phyloP scores from a whole-genome alignment of 192 early-diverging fungal genomes.

The Umbelopsis vinacea region DNA sequence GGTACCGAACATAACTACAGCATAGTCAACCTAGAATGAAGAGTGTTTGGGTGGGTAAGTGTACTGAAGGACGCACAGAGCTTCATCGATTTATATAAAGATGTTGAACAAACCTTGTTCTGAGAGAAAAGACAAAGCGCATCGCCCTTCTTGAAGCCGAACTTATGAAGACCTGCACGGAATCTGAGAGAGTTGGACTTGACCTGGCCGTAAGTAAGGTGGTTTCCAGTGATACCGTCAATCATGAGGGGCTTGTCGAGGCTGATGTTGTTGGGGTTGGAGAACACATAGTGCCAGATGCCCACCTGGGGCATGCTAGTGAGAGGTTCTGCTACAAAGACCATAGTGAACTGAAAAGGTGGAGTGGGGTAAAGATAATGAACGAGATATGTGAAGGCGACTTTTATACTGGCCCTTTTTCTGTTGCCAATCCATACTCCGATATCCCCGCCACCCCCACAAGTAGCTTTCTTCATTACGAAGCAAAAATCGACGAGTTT shows the following conservation, averaged over 20 bases:
- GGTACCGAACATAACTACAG: conserved; percentile 63
- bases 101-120: conserved; percentile 58
- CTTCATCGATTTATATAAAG: background rate
- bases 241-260: conserved; percentile 46
- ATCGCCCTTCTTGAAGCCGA: conserved; percentile 70
- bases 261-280: conserved; percentile 41
- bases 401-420: background rate
- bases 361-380: background rate
- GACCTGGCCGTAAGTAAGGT: conserved; percentile 42
- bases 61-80: conserved; percentile 11
- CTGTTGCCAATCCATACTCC: background rate
- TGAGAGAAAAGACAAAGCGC: conserved; percentile 69
- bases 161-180: conserved; percentile 51
- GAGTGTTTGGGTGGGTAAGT: background rate
- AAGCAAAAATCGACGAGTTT: too few relatives aligned
- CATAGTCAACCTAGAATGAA: conserved; percentile 54
- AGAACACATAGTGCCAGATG: conserved; percentile 46
- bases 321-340: conserved; percentile 2
- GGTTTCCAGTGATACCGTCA: conserved; percentile 40
- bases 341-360: background rate
- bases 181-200: conserved; percentile 29
- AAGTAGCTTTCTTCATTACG: too few relatives aligned
- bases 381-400: background rate
- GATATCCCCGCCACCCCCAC: background rate
- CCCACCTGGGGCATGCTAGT: conserved; percentile 26